These are phyloP conservation scores for Pontederia crassipes DNA, from an alignment of 176 grass and related monocot genomes.

Conservation along the genomic window DNA sequence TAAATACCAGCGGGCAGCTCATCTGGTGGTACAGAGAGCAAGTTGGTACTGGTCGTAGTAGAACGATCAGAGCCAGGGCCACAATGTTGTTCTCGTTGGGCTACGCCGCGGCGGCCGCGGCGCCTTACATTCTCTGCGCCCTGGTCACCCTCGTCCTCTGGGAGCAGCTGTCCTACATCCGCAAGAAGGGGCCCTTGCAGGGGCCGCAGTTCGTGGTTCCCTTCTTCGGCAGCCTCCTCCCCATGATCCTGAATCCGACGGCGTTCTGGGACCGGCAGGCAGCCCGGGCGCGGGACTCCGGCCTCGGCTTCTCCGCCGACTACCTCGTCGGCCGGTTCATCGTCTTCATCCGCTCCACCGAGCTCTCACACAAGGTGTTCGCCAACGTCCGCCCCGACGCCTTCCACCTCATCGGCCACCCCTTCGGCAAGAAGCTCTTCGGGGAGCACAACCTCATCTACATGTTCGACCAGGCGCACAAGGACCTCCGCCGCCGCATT, in stretches of 20 bases:
- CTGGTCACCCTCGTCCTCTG: slow-evolving; percentile 26
- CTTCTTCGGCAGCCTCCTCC: slow-evolving; percentile 45
- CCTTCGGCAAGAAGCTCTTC: slow-evolving; percentile 80
- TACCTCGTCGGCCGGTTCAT: slow-evolving; percentile 54
- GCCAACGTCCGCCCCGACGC: slow-evolving; percentile 77
- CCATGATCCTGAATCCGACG: slow-evolving; percentile 45
- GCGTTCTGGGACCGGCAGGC: slow-evolving; percentile 54
- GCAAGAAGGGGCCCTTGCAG: slow-evolving; percentile 49
- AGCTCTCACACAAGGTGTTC: slow-evolving; percentile 66
- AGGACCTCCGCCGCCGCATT: slow-evolving; percentile 72
- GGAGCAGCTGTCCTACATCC: slow-evolving; percentile 63
- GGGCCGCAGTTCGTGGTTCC: slow-evolving; percentile 53
- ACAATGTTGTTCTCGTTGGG: neutral
- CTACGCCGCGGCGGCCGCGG: slow-evolving; percentile 15
- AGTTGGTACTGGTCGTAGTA: neutral
- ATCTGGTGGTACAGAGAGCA: neutral
- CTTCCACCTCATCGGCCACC: slow-evolving; percentile 74
- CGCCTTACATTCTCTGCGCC: slow-evolving; percentile 31
- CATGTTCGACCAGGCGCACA: slow-evolving; percentile 78
- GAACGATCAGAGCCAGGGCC: neutral
- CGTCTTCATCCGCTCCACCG: slow-evolving; percentile 61
- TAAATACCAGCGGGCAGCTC: neutral
- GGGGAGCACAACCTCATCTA: slow-evolving; percentile 90
- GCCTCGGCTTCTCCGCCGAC: slow-evolving; percentile 49
- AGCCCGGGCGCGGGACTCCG: slow-evolving; percentile 32